These are phyloP conservation scores for Vigna mungo DNA, from an alignment of 306 rosid genomes.

Conservation along the genomic window DNA sequence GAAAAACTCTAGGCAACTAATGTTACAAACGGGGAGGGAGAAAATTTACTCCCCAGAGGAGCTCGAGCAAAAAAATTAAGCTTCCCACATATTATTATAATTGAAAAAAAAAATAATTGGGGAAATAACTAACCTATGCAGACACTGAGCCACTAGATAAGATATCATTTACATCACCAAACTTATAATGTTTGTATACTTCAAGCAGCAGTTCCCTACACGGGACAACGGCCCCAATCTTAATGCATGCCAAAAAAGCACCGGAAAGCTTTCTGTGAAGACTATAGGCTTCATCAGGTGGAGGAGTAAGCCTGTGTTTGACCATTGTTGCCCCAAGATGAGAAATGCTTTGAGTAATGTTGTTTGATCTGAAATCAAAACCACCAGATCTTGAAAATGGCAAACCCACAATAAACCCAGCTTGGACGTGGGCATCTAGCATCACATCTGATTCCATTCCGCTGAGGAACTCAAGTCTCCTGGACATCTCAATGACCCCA, in stretches of 20 bases:
- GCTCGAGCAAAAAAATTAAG: slow-evolving; percentile 30
- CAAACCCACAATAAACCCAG: slow-evolving; percentile 92
- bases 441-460: slow-evolving; percentile 89
- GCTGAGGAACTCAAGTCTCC: slow-evolving; percentile 86
- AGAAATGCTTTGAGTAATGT: slow-evolving; percentile 75
- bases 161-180: slow-evolving; percentile 57
- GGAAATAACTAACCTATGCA: slow-evolving; percentile 39
- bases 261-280: slow-evolving; percentile 96
- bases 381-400: slow-evolving; percentile 80
- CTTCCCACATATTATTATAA: slow-evolving; percentile 42
- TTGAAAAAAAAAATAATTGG: slow-evolving; percentile 33
- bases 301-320: slow-evolving; percentile 93
- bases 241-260: slow-evolving; percentile 92
- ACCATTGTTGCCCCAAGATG: slow-evolving; percentile 95
- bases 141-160: slow-evolving; percentile 50
- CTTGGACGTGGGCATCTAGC: slow-evolving; percentile 95
- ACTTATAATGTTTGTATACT: slow-evolving; percentile 63
- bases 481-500: slow-evolving; percentile 85
- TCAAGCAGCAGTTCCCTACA: slow-evolving; percentile 81
- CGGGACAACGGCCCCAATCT: slow-evolving; percentile 88
- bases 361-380: slow-evolving; percentile 70
- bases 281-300: slow-evolving; percentile 95
- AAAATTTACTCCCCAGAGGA: slow-evolving; percentile 35
- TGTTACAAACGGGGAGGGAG: slow-evolving; percentile 36
- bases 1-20: slow-evolving; percentile 9